Evolutionary conservation across 352 stramenopile species (phyloP).

Genomic region (Labyrinthula sp.): DNA sequence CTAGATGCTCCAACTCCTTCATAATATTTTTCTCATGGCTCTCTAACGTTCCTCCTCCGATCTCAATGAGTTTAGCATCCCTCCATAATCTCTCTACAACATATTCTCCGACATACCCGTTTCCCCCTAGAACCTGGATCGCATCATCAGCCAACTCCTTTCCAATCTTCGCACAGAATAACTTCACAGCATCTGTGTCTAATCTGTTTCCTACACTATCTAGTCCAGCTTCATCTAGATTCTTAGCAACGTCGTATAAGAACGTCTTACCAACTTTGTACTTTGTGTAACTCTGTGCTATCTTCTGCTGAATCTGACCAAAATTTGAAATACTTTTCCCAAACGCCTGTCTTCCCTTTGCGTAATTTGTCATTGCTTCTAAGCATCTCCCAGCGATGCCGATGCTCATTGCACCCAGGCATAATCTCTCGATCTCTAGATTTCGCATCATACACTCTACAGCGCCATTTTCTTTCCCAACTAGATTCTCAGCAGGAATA

Average conservation of each 20-base stretch:
- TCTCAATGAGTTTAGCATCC: slow-evolving; percentile 97
- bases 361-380: slow-evolving; percentile 88
- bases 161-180: slow-evolving; percentile 88
- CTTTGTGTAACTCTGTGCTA: slow-evolving; percentile 91
- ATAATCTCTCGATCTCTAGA: slow-evolving; percentile 92
- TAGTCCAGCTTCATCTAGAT: slow-evolving; percentile 80
- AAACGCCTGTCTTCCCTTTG: slow-evolving; percentile 75
- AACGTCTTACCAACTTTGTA: slow-evolving; percentile 87
- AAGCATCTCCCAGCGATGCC: slow-evolving; percentile 83
- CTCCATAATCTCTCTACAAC: slow-evolving; percentile 89
- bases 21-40: slow-evolving; percentile 33
- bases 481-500: slow-evolving; percentile 60
- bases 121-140: slow-evolving; percentile 83
- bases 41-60: slow-evolving; percentile 78
- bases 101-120: slow-evolving; percentile 97
- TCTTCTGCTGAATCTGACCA: slow-evolving; percentile 83
- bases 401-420: slow-evolving; percentile 75
- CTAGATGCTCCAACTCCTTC: slow-evolving; percentile 24
- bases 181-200: slow-evolving; percentile 91
- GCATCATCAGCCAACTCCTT: slow-evolving; percentile 87
- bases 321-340: slow-evolving; percentile 68
- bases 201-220: slow-evolving; percentile 76
- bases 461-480: slow-evolving; percentile 55
- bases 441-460: slow-evolving; percentile 83
- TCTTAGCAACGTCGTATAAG: slow-evolving; percentile 80